phyloP scores from a whole-genome alignment of 805 yeast genomes.

The Zygosaccharomyces kombuchaensis region DNA sequence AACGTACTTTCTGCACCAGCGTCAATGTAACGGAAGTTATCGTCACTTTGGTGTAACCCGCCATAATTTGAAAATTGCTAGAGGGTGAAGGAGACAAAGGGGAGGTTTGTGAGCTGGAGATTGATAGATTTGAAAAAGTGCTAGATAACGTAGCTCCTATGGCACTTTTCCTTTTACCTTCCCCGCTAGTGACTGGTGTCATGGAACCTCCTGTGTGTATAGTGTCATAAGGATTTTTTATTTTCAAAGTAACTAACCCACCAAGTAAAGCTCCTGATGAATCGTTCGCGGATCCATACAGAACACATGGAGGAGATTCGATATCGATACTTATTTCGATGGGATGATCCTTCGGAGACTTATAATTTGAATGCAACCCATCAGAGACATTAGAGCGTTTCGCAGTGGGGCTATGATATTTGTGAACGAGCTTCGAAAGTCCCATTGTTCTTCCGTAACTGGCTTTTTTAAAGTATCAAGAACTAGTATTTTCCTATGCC shows the following conservation, averaged over 20 bases:
- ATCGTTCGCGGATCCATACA: constrained; percentile 75
- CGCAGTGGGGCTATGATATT: not conserved
- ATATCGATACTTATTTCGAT: constrained; percentile 53
- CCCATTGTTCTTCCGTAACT: constrained; percentile 11
- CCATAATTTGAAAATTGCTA: constrained; percentile 28
- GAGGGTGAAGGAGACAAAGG: constrained; percentile 16
- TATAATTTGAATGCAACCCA: constrained; percentile 2
- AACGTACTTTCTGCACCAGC: constrained; percentile 66
- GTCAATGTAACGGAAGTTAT: constrained; percentile 58
- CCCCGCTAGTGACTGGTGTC: constrained; percentile 17
- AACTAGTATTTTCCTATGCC: not conserved
- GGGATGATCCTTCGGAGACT: constrained; percentile 31
- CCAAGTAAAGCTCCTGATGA: constrained; percentile 82
- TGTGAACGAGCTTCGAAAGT: constrained; percentile 15
- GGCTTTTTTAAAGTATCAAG: not conserved
- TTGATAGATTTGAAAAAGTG: constrained; percentile 24
- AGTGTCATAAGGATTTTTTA: constrained; percentile 34
- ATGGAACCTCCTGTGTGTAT: constrained; percentile 14
- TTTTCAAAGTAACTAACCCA: constrained; percentile 65
- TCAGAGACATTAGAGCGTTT: not conserved
- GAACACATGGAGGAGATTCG: constrained; percentile 87
- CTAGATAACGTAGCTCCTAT: constrained; percentile 19
- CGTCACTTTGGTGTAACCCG: constrained; percentile 42
- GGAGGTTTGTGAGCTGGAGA: constrained; percentile 8
- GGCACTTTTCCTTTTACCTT: constrained; percentile 15